A percentile compares a stretch with the other conserved stretches of the same genome.
Conservation (phyloP, 2,329 filamentous ascomycete species). For the Penicillium sp. region DNA sequence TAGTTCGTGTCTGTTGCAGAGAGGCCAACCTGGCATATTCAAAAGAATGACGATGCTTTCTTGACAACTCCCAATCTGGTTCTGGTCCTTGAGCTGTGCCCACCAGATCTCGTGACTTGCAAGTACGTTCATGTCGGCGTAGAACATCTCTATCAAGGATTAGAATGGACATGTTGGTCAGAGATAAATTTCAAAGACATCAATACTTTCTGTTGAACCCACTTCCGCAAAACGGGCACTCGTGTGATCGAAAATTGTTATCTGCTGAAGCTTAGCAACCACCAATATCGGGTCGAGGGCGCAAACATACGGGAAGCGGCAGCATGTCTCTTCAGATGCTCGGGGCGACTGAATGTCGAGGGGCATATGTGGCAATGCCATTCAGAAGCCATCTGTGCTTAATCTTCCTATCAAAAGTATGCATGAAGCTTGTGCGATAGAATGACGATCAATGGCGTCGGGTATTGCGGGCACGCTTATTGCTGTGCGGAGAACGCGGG, state of each 20-base stretch:
- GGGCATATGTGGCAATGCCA: constrained; percentile 12
- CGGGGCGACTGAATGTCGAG: constrained; percentile 19
- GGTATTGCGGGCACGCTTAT: not conserved
- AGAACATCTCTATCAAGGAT: constrained; percentile 17
- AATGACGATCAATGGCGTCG: not conserved
- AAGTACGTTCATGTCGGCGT: constrained; percentile 24
- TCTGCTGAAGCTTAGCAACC: constrained; percentile 9
- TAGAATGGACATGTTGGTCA: not conserved
- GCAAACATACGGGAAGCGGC: constrained; percentile 17
- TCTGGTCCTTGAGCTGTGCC: not conserved
- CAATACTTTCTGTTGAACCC: constrained; percentile 21
- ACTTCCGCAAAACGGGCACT: constrained; percentile 14
- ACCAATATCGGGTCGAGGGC: no score
- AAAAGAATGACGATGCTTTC: not conserved
- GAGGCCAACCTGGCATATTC: not conserved
- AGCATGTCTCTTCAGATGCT: constrained; percentile 23
- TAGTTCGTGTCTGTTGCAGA: not conserved
- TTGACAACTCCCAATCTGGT: not conserved
- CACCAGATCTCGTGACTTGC: constrained; percentile 7
- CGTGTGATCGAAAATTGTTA: constrained; percentile 13
- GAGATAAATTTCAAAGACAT: not conserved
- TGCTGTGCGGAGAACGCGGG: constrained; percentile 3
- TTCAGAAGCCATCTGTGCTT: not conserved
- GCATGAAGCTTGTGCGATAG: not conserved
- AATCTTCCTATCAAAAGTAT: not conserved